phyloP scores from a whole-genome alignment of 2,329 filamentous ascomycete genomes.

The Alternaria consortialis region DNA sequence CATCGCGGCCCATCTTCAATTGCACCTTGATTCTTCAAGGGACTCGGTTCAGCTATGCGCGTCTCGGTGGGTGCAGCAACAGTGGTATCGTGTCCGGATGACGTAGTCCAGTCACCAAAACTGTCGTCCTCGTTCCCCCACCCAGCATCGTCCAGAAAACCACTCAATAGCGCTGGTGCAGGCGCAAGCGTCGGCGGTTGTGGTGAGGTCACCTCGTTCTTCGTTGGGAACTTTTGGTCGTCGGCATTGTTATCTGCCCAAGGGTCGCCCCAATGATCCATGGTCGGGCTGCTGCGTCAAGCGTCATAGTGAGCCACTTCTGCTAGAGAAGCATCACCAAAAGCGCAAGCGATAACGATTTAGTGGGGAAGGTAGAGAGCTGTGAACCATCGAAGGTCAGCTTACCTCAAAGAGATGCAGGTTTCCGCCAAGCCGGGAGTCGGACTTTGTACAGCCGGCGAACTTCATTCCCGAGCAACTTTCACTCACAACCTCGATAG shows the following conservation, averaged over 20 bases:
- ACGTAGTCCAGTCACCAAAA: slow-evolving; percentile 41
- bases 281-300: slow-evolving; percentile 39
- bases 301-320: slow-evolving; percentile 49
- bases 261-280: slow-evolving; percentile 55
- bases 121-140: slow-evolving; percentile 47
- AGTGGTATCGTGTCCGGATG: slow-evolving; percentile 15
- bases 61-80: slow-evolving; percentile 8
- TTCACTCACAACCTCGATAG: neutral
- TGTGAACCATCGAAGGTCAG: slow-evolving; percentile 12
- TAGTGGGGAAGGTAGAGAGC: neutral
- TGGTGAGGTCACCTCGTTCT: slow-evolving; percentile 35
- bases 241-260: slow-evolving; percentile 49
- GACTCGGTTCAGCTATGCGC: slow-evolving; percentile 1
- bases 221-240: slow-evolving; percentile 30
- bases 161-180: slow-evolving; percentile 36
- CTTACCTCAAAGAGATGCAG: slow-evolving; percentile 15
- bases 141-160: slow-evolving; percentile 48
- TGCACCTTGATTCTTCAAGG: neutral
- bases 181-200: slow-evolving; percentile 23
- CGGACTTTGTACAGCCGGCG: slow-evolving; percentile 7
- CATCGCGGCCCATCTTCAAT: slow-evolving; percentile 9
- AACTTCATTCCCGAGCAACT: neutral
- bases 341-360: neutral
- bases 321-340: slow-evolving; percentile 42
- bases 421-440: slow-evolving; percentile 24